Percentiles rank a stretch among this genome's conserved stretches.
Conservation (phyloP, 2,329 filamentous ascomycete species). For the Plectosphaerella cucumerina region DNA sequence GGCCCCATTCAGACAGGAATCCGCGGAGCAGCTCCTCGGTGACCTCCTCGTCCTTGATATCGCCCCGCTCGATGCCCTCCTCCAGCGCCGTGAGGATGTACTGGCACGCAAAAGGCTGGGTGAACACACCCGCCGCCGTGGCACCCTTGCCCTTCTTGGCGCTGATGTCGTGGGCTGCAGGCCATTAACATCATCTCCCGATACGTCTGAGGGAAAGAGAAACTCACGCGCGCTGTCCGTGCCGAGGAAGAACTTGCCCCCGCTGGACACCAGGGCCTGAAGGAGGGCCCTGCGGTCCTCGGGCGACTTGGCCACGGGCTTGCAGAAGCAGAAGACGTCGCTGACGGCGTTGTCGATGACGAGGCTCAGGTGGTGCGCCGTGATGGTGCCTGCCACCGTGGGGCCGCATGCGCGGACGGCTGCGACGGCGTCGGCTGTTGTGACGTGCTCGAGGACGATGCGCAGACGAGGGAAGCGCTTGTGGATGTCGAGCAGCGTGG, state of each 20-base stretch:
- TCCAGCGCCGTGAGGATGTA: conserved; percentile 58
- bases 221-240: conserved; percentile 63
- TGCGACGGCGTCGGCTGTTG: conserved; percentile 74
- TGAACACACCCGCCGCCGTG: conserved; percentile 73
- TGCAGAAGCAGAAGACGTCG: conserved; percentile 64
- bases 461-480: conserved; percentile 67
- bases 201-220: conserved; percentile 9
- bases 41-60: conserved; percentile 46
- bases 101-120: conserved; percentile 66
- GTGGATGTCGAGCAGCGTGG: conserved; percentile 71
- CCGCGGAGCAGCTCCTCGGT: conserved; percentile 49
- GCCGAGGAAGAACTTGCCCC: conserved; percentile 69
- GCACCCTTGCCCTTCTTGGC: conserved; percentile 54
- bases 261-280: conserved; percentile 54
- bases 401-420: conserved; percentile 74
- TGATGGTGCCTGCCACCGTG: conserved; percentile 54
- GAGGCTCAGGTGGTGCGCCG: conserved; percentile 76
- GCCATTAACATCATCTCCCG: not conserved
- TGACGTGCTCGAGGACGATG: conserved; percentile 77
- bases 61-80: conserved; percentile 43
- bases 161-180: conserved; percentile 45
- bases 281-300: conserved; percentile 70
- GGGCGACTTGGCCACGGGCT: conserved; percentile 67
- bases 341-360: conserved; percentile 68
- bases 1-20: conserved; percentile 50